Evolutionary conservation across 768 basidiomycete species (phyloP).

Genomic region (Boletus rufocinnamomeus): DNA sequence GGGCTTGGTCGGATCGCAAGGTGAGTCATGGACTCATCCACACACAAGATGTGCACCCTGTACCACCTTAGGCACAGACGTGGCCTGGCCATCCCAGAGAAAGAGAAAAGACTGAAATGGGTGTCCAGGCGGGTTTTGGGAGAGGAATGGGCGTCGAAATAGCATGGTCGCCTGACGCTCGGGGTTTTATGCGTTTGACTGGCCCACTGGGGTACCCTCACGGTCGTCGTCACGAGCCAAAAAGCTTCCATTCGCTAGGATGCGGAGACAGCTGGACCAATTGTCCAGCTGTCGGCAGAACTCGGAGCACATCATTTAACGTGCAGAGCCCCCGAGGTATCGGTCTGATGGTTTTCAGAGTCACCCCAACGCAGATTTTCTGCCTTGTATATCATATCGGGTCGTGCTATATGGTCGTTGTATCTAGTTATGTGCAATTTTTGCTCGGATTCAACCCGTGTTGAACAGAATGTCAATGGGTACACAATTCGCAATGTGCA

Average conservation of each 20-base stretch:
- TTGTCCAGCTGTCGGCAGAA: too few relatives aligned
- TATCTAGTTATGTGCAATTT: too few relatives aligned
- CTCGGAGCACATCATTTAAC: too few relatives aligned
- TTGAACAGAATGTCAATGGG: too few relatives aligned
- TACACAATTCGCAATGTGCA: too few relatives aligned
- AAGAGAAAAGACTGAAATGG: not conserved
- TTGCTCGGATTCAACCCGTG: too few relatives aligned
- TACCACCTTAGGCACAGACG: not conserved
- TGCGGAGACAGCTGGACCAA: not conserved
- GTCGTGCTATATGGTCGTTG: too few relatives aligned
- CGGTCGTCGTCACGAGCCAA: conserved; percentile 9
- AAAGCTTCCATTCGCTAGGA: not conserved
- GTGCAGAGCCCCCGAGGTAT: too few relatives aligned
- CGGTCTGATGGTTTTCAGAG: too few relatives aligned
- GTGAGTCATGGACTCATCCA: not conserved
- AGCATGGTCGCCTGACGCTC: not conserved
- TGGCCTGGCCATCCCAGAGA: not conserved
- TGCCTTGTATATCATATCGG: too few relatives aligned
- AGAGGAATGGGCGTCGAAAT: not conserved
- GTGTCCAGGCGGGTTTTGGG: not conserved
- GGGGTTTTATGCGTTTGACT: conserved; percentile 5
- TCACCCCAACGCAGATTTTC: too few relatives aligned
- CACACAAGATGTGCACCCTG: not conserved
- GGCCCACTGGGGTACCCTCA: conserved; percentile 19
- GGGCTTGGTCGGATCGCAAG: not conserved